Conservation (phyloP, 2,329 filamentous ascomycete species). For the Pseudogymnoascus sp. region DNA sequence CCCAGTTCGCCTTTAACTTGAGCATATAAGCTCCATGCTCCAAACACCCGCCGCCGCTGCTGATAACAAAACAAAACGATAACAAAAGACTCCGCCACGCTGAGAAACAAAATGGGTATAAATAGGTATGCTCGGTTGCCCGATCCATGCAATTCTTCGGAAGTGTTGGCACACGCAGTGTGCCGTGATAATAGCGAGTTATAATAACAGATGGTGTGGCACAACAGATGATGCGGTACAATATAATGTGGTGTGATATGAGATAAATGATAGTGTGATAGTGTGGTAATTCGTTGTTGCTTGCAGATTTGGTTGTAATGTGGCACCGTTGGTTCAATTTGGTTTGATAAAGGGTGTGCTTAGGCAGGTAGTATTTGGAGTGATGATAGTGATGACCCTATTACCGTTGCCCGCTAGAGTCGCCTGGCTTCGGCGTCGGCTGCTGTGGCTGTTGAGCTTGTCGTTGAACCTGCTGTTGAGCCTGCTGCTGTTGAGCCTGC, state of each 20-base stretch:
- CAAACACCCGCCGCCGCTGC: neutral
- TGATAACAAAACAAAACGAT: neutral
- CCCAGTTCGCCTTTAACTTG: neutral
- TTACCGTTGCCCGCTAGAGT: neutral
- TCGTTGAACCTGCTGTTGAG: neutral
- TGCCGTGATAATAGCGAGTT: neutral
- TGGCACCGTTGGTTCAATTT: neutral
- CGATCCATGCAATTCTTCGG: neutral
- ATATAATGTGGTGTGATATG: neutral
- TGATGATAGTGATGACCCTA: neutral
- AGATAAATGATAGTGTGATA: neutral
- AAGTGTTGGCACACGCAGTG: neutral
- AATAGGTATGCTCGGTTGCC: constrained; percentile 2
- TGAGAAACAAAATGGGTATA: constrained; percentile 5
- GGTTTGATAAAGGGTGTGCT: neutral
- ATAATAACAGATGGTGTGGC: neutral
- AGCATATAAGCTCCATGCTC: neutral
- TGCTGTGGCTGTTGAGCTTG: neutral
- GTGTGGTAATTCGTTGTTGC: neutral
- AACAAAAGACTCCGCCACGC: neutral
- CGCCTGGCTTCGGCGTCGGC: neutral
- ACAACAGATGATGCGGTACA: neutral
- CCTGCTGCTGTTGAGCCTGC: neutral
- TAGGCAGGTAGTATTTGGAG: neutral
- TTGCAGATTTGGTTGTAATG: neutral